A percentile compares a stretch with the other conserved stretches of the same genome.
These are phyloP conservation scores for Cladosporium phlei DNA, from an alignment of 2,329 filamentous ascomycete genomes.

Conservation along the genomic window DNA sequence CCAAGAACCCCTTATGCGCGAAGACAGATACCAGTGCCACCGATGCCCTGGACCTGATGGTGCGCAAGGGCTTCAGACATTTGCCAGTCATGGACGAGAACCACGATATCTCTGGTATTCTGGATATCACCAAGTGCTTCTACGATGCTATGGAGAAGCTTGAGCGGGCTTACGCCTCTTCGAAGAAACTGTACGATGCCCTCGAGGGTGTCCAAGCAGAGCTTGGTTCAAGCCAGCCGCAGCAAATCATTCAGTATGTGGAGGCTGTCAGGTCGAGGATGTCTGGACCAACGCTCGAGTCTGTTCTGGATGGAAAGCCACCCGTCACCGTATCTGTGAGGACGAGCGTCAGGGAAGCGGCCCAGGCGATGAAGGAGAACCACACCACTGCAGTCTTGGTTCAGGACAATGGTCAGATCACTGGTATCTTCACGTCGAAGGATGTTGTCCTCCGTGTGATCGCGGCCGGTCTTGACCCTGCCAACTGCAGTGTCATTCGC, in stretches of 20 bases:
- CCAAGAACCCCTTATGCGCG: conserved; percentile 96
- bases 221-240: conserved; percentile 88
- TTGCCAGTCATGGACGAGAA: conserved; percentile 99
- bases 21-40: conserved; percentile 97
- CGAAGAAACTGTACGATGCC: conserved; percentile 95
- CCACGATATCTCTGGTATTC: conserved; percentile 94
- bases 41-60: conserved; percentile 95
- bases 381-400: conserved; percentile 95
- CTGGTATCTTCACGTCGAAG: conserved; percentile 98
- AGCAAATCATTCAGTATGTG: conserved; percentile 98
- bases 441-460: conserved; percentile 97
- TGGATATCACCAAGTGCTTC: conserved; percentile 99
- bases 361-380: conserved; percentile 95
- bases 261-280: conserved; percentile 93
- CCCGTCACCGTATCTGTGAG: conserved; percentile 93
- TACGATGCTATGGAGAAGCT: conserved; percentile 99
- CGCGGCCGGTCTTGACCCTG: conserved; percentile 87
- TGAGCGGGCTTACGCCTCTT: conserved; percentile 94
- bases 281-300: conserved; percentile 94
- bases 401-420: conserved; percentile 94
- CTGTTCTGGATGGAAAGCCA: conserved; percentile 84
- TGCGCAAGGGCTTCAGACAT: conserved; percentile 95
- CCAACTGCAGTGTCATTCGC: conserved; percentile 92
- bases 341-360: conserved; percentile 94
- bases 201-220: conserved; percentile 97